Percentiles rank a stretch among this genome's conserved stretches.
Evolutionary conservation across 1,284 basidiomycete genomes (phyloP).

Genomic region (Heterobasidion irregulare): DNA sequence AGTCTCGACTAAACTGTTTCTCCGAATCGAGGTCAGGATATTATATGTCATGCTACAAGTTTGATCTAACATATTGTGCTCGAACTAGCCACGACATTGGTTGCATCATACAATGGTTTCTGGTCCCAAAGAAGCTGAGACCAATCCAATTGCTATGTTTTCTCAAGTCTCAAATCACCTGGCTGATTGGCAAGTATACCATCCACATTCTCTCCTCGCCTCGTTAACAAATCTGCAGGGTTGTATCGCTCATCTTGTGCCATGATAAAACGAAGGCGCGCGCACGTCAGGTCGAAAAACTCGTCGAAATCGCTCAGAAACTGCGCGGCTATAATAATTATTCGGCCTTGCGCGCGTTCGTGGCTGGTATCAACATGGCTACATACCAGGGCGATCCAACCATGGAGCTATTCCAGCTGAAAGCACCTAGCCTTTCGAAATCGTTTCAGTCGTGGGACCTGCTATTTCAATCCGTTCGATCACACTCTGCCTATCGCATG

Average conservation of each 20-base stretch:
- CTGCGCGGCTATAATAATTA: constrained; percentile 71
- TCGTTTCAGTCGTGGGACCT: constrained; percentile 71
- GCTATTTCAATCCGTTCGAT: constrained; percentile 59
- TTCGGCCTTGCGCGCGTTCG: constrained; percentile 70
- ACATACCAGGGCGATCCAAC: constrained; percentile 64
- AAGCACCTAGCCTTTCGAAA: constrained; percentile 57
- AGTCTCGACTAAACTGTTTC: constrained; percentile 51
- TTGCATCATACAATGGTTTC: constrained; percentile 63
- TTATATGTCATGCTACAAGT: constrained; percentile 5
- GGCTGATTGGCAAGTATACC: constrained; percentile 50
- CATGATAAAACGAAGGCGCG: constrained; percentile 62
- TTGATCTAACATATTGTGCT: background rate
- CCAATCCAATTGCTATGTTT: constrained; percentile 60
- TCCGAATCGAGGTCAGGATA: constrained; percentile 55
- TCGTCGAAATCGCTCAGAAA: constrained; percentile 65
- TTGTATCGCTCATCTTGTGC: constrained; percentile 70
- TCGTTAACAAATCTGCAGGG: constrained; percentile 26
- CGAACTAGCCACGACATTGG: constrained; percentile 68
- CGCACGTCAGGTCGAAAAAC: constrained; percentile 68
- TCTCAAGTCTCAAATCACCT: constrained; percentile 69
- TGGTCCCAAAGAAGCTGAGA: constrained; percentile 53
- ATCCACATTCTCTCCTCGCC: background rate
- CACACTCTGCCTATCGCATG: constrained; percentile 73
- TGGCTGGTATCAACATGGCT: constrained; percentile 75
- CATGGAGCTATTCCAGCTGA: constrained; percentile 58